Conservation (phyloP, 306 rosid species). For the Gastrolobium villosum region DNA sequence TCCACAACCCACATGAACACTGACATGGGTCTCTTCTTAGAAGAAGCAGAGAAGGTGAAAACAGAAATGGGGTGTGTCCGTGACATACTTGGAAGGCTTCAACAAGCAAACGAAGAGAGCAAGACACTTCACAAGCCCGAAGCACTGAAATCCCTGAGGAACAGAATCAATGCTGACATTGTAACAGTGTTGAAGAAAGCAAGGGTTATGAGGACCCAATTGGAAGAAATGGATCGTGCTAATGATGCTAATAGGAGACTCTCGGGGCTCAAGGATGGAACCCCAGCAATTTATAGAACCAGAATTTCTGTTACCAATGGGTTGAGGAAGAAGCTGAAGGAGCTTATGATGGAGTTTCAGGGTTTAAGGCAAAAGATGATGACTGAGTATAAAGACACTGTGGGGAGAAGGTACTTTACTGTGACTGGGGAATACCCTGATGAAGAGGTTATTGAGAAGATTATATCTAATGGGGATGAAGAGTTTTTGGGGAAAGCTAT, state of each 20-base stretch:
- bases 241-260: conserved; percentile 72
- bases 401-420: conserved; percentile 77
- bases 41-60: conserved; percentile 88
- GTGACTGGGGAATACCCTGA: conserved; percentile 83
- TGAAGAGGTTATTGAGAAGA: conserved; percentile 87
- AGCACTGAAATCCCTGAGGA: conserved; percentile 63
- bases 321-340: conserved; percentile 77
- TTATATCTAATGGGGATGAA: conserved; percentile 70
- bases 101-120: conserved; percentile 78
- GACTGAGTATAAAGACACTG: conserved; percentile 84
- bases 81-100: conserved; percentile 60
- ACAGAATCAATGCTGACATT: conserved; percentile 66
- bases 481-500: conserved; percentile 70
- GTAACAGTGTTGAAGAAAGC: conserved; percentile 70
- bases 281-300: conserved; percentile 73
- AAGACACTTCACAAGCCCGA: conserved; percentile 76
- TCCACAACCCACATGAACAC: conserved; percentile 56
- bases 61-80: conserved; percentile 64
- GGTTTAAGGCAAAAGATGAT: conserved; percentile 80
- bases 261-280: conserved; percentile 67
- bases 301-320: conserved; percentile 82
- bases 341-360: conserved; percentile 93
- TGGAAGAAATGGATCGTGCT: conserved; percentile 86
- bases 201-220: conserved; percentile 56
- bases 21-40: conserved; percentile 71